Conservation (phyloP, 805 yeast species). For the Maudiozyma turicensis region DNA sequence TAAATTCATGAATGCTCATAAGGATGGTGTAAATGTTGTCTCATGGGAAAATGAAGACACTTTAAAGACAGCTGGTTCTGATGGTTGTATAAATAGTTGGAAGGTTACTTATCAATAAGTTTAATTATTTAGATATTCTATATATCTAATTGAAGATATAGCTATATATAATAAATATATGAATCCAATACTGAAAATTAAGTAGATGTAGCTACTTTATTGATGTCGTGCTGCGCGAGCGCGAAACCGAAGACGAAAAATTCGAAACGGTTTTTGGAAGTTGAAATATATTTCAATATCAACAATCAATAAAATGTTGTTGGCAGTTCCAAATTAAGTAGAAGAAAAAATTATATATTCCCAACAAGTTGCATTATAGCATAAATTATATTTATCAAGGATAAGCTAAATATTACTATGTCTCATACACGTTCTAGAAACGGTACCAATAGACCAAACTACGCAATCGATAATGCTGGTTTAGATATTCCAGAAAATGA, state of each 20-base stretch:
- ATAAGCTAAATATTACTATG: not conserved
- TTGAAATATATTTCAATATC: too few relatives aligned
- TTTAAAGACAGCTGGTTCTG: slow-evolving; percentile 67
- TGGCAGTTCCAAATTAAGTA: too few relatives aligned
- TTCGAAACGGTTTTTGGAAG: too few relatives aligned
- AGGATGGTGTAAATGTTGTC: slow-evolving; percentile 72
- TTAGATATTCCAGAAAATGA: slow-evolving; percentile 21
- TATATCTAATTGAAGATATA: not conserved
- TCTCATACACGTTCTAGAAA: slow-evolving; percentile 14
- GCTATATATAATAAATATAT: not conserved
- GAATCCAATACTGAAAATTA: too few relatives aligned
- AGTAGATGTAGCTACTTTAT: too few relatives aligned
- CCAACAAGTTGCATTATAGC: too few relatives aligned
- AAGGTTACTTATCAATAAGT: slow-evolving; percentile 15
- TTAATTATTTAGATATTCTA: not conserved
- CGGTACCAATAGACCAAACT: slow-evolving; percentile 15
- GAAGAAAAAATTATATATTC: too few relatives aligned
- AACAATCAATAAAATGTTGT: too few relatives aligned
- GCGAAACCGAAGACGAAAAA: too few relatives aligned
- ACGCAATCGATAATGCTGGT: slow-evolving; percentile 25
- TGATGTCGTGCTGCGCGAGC: too few relatives aligned
- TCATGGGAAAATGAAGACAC: slow-evolving; percentile 49
- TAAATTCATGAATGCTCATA: slow-evolving; percentile 72
- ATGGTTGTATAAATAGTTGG: slow-evolving; percentile 78
- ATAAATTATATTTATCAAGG: too few relatives aligned